Evolutionary conservation across 2,329 filamentous ascomycete species (phyloP).

Genomic region (Alternaria angustiovoidea): DNA sequence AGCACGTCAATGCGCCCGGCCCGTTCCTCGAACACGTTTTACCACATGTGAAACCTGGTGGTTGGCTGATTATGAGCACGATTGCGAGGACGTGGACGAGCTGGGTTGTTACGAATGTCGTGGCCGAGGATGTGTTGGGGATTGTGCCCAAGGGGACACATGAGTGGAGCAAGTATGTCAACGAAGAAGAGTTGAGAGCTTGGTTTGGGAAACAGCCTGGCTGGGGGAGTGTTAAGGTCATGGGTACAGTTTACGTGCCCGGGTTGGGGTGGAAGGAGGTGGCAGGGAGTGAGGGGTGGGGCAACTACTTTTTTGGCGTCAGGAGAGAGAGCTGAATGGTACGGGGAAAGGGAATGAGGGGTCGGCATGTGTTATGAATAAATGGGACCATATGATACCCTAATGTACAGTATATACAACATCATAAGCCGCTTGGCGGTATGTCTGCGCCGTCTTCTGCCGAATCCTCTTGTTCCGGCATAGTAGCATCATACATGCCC

Average conservation of each 20-base stretch:
- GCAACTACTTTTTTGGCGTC: constrained; percentile 96
- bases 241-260: constrained; percentile 90
- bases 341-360: background rate
- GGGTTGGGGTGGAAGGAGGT: constrained; percentile 90
- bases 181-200: constrained; percentile 74
- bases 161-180: constrained; percentile 96
- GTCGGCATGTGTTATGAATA: background rate
- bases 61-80: constrained; percentile 91
- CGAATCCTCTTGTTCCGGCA: background rate
- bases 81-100: constrained; percentile 89
- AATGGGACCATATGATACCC: constrained; percentile 15
- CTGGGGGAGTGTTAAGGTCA: constrained; percentile 62
- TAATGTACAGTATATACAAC: constrained; percentile 17
- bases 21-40: constrained; percentile 76
- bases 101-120: constrained; percentile 90
- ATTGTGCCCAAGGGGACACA: constrained; percentile 94
- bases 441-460: background rate
- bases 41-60: constrained; percentile 83
- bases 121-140: constrained; percentile 85
- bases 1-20: constrained; percentile 82
- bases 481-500: background rate
- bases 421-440: background rate
- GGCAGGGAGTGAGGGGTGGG: constrained; percentile 79
- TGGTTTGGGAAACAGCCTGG: constrained; percentile 56
- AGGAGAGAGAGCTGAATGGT: constrained; percentile 56